Evolutionary conservation across 164 flowering plant genomes (phyloP), one percentile per base, ranked within the genome.

Genomic region (Piper longum): DNA sequence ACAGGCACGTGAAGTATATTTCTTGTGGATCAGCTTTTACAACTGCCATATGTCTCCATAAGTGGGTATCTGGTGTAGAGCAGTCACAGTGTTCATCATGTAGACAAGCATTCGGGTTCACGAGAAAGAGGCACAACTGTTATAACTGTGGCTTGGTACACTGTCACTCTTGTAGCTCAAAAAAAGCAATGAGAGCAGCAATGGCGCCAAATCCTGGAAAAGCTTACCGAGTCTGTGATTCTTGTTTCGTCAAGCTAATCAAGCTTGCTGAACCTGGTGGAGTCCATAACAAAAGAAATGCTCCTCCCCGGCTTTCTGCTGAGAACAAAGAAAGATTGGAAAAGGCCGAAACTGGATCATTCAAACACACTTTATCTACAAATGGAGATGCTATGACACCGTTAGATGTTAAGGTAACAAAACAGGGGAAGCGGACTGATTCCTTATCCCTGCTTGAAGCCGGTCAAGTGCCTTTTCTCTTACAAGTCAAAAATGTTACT

Each of bases 271-370:
- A 87, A 73, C 70, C 77, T 54, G 64, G 74, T 58, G 73, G 44
- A 62, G 69, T 57, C 66, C 69, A 72, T 69, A 78, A 72, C 74
- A 74, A 83, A 76, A 87, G 67, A 71, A 88, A 69, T 68, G 67
- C 73, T 56, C 68, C 74, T 4, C 97, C 95, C 56, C 91, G 99
- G 5, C 83, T 86, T 45, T 93, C 99, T 3, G 91, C 93, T 63
- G 99, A 90, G 70, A 88, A 84, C 72, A 91, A 85, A 70, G 99
- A 93, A 69, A 81, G 82, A 70, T 70, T 91, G 73, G 99, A 93
- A 68, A 90, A 83, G 73, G 62, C 84, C 70, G 97, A 93, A 56
- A 57, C 78, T 55, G 79, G 81, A 70, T 65, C 82, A 44, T 77
- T 83, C 12, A 93, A 82, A 72, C 73, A 86, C 17, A 64, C 71